Base-by-base conservation (phyloP, 2,329 filamentous ascomycete genomes). In the Sclerotinia trifoliorum region DNA sequence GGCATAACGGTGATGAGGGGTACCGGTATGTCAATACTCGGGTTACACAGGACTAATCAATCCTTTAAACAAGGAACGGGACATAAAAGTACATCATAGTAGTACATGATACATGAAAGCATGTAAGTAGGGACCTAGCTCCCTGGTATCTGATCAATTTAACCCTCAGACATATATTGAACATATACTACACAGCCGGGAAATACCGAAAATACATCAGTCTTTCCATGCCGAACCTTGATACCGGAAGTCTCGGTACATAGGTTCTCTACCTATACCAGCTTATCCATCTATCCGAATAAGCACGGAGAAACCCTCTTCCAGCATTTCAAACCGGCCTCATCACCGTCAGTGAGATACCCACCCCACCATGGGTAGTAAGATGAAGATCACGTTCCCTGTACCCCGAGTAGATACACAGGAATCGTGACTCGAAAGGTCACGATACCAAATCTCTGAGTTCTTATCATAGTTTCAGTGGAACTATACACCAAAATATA, bases 121-220 rank as follows among this genome's bases (percentile, higher is more conserved):
- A 51, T 51, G 60, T 51, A 63, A 51, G 46, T 39, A 63, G 60
- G 60, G 60, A 51, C 60, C 32, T 51, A 49, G 24, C 6, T 39
- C 13, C 29, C 21, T 26, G 1, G 29, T 13, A 35, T 10, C 2
- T 10, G 4, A 24, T 39, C 15, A 15, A 15, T 26, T 51, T 13
- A 19, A 46, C 51, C 29, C 35, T 44, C 46, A 24, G 8, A 49
- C 35, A 7, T 21, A 35, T 8, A 46, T 13, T 62, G 46, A 51
- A 51, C n/a, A 51, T 10, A 35, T 2, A 11, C 26, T 15, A 39
- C 60, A 32, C 39, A 51, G 46, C 19, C 32, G 46, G 58, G 17
- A 39, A 39, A 39, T 3, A 13, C 35, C 32, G 19, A 42, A 42
- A 15, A 46, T 24, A 21, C n/a, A 11, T 26, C 2, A 4, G 6